These are phyloP conservation scores for Picea abies DNA, from an alignment of 83 land plant genomes.

Conservation along the genomic window DNA sequence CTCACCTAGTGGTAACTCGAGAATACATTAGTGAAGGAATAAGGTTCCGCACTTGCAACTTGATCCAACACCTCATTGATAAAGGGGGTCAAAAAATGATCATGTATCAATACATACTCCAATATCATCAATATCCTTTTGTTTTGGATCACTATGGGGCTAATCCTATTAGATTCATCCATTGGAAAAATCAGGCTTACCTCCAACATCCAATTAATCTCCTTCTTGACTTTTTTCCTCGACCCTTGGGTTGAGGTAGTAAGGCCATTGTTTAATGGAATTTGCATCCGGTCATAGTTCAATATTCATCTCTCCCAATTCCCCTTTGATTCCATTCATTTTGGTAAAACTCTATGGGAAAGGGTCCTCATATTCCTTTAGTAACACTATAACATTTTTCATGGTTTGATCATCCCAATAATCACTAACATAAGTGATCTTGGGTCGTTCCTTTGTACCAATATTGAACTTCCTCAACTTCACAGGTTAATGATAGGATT, in stretches of 20 bases:
- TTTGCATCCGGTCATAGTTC: not conserved
- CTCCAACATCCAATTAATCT: not conserved
- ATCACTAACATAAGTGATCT: too few relatives aligned
- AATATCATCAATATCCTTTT: not conserved
- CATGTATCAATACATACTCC: not conserved
- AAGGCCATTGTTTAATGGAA: not conserved
- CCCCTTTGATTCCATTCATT: not conserved
- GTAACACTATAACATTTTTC: too few relatives aligned
- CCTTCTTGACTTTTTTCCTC: not conserved
- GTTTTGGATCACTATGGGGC: too few relatives aligned
- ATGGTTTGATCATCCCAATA: too few relatives aligned
- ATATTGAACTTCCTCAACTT: too few relatives aligned
- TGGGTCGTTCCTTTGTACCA: too few relatives aligned
- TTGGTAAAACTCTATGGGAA: not conserved
- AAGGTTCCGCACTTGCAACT: not conserved
- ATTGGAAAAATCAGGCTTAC: not conserved
- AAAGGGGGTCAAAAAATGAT: not conserved
- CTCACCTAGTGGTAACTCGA: not conserved
- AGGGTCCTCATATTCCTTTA: too few relatives aligned
- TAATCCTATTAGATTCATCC: not conserved
- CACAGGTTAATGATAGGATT: too few relatives aligned
- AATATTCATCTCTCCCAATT: not conserved
- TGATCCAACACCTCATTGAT: not conserved
- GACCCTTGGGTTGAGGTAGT: not conserved
- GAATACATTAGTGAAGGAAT: not conserved